Evolutionary conservation across 164 flowering plant species (phyloP), one percentile per base, ranked within the genome.

Genomic region (Paratinospora sagittata): DNA sequence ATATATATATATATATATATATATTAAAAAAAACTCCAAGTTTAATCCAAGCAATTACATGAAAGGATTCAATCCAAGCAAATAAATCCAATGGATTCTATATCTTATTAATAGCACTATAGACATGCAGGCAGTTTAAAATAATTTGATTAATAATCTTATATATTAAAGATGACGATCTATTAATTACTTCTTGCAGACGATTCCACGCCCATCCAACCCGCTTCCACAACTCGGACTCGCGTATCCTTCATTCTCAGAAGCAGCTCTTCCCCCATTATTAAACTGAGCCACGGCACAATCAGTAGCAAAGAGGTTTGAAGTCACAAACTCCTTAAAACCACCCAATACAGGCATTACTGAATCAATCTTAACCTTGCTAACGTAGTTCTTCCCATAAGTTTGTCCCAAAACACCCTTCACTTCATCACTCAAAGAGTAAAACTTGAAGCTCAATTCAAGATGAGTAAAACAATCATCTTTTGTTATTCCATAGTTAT

Each of bases 401-500:
- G 90, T 88, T 63, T 83, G 88, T 1, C 90, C 89, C 73, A 88
- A 69, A 0, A 88, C 89, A 4, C 90, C 90, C 36, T 70, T 73
- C 13, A 87, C 90, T 3, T 79, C 66, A 9, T 69, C 82, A 27
- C 83, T 85, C 72, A 88, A 36, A 0, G 82, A 36, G 68, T 78
- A 81, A 74, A 89, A 88, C 73, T 88, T 85, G 78, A 88, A 90
- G 37, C 87, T 77, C 49, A 90, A 60, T 21, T 90, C 92, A 55
- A 87, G 84, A 74, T 88, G 95, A 37, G 95, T 89, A 52, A 90
- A 83, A 69, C 88, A 84, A 45, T 88, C 88, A 6, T 84, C 90
- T 0, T 77, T 16, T 0, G 89, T 85, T 0, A 90, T 79, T 4
- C 85, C 85, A 47, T 88, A 87, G 43, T 80, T 80, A 47, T 87